These are phyloP conservation scores for Leccinum rimulosum DNA, from an alignment of 768 basidiomycete genomes.

Conservation along the genomic window DNA sequence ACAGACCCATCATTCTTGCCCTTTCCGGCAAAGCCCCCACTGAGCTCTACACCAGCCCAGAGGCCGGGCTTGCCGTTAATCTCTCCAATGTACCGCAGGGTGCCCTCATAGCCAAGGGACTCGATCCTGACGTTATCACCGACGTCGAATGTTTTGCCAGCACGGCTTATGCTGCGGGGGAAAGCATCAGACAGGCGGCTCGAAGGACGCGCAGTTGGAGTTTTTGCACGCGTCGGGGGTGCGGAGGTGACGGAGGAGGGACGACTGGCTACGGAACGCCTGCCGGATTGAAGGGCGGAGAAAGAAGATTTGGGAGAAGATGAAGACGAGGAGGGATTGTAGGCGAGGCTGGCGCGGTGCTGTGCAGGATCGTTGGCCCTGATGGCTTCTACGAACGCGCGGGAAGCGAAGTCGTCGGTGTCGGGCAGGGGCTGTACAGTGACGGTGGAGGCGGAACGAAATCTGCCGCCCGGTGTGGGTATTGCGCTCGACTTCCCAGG, in stretches of 20 bases:
- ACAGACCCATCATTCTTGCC: conserved; percentile 96
- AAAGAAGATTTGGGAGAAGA: conserved; percentile 46
- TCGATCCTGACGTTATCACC: conserved; percentile 87
- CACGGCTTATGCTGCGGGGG: conserved; percentile 44
- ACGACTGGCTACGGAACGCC: conserved; percentile 50
- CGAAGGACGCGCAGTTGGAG: conserved; percentile 54
- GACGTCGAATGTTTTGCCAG: conserved; percentile 52
- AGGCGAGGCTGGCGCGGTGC: conserved; percentile 49
- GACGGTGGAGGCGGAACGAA: conserved; percentile 61
- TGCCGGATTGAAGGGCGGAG: conserved; percentile 40
- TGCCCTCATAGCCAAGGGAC: conserved; percentile 85
- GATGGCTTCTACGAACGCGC: conserved; percentile 78
- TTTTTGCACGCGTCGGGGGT: conserved; percentile 45
- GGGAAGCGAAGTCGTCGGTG: conserved; percentile 57
- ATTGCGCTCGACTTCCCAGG: conserved; percentile 50
- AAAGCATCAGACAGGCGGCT: conserved; percentile 68
- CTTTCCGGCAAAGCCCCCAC: conserved; percentile 80
- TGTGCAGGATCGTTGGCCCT: conserved; percentile 77
- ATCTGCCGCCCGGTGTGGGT: conserved; percentile 63
- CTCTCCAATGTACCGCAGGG: conserved; percentile 73
- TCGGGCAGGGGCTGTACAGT: conserved; percentile 35
- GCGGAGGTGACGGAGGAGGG: conserved; percentile 64
- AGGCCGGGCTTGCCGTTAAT: conserved; percentile 87
- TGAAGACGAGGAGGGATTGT: conserved; percentile 40
- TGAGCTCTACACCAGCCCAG: conserved; percentile 93